Base-by-base conservation (phyloP, 1,284 basidiomycete genomes). In the Schizopora paradoxa region DNA sequence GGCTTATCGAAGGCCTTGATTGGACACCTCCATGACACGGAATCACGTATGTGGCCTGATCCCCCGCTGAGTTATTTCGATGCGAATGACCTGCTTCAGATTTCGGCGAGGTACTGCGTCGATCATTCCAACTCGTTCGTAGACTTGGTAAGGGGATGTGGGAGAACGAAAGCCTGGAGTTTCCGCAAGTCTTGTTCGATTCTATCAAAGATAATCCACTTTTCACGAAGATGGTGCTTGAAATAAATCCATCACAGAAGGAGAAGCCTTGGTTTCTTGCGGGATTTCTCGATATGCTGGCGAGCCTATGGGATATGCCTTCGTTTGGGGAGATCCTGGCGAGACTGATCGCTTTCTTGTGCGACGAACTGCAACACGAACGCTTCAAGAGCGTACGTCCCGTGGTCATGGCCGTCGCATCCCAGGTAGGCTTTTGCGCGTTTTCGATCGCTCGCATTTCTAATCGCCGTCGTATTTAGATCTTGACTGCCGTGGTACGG, bases 181-280 rank as follows among this genome's bases (percentile, higher is more conserved):
- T 78, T 58, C 82, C 90, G 1, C 76, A 82, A 52, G 73, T 85
- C 31, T 73, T 90, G 1, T 84, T 92, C 56, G 86, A 86, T 54
- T 76, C 83, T n/a, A 76, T 93, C 57, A 88, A 85, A 61, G 82
- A 87, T 56, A 93, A 91, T 58, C 59, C 73, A 1, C 72, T 75
- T 1, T 88, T 82, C 56, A 61, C 70, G 29, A 61, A 70, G 14
- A 59, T 79, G 19, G 57, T 90, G 5, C 66, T 70, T 38, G 66
- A 65, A 3, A 49, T 58, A 8, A 57, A 62, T 36, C n/a, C n/a
- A n/a, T 50, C 63, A 6, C 54, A 57, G 14, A 60, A 60, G 13
- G 67, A 69, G 7, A 66, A 64, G 44, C 62, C 67, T 5, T 73
- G 74, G 69, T 66, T 69, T 54, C 59, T 86, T 47, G 58, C 66